Evolutionary conservation across 306 rosid genomes (phyloP).

Genomic region (Potentilla sterilis): DNA sequence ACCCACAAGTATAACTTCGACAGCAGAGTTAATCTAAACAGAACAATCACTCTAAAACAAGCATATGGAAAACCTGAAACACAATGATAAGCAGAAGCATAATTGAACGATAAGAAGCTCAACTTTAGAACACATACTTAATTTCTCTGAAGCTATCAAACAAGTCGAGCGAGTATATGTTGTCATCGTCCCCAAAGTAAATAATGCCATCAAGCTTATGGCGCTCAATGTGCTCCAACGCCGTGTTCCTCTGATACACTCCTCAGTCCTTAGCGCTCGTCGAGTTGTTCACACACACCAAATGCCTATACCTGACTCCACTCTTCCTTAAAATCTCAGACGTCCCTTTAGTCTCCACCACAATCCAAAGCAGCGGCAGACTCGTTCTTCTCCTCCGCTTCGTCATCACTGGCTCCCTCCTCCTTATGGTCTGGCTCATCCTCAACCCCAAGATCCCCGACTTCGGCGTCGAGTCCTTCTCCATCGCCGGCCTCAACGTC

Average conservation of each 20-base stretch:
- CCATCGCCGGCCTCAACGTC: too few species aligned
- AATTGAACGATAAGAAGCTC: not conserved
- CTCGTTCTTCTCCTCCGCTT: too few species aligned
- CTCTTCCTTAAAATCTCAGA: conserved; percentile 89
- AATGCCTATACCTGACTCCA: conserved; percentile 86
- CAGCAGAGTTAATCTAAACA: not conserved
- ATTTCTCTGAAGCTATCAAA: conserved; percentile 74
- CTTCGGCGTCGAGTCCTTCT: too few species aligned
- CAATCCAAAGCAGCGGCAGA: conserved; percentile 76
- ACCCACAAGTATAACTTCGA: too few species aligned
- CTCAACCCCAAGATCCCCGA: too few species aligned
- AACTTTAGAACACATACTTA: conserved; percentile 37
- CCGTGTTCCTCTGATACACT: conserved; percentile 86
- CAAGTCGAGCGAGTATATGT: conserved; percentile 75
- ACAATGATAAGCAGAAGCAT: not conserved
- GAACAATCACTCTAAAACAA: not conserved
- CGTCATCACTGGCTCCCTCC: too few species aligned
- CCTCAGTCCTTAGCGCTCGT: conserved; percentile 82
- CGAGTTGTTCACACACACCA: conserved; percentile 64
- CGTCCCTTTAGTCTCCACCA: conserved; percentile 76
- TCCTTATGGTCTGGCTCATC: too few species aligned
- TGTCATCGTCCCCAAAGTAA: conserved; percentile 92
- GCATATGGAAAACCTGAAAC: not conserved
- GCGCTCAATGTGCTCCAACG: conserved; percentile 88
- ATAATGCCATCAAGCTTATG: conserved; percentile 89